Evolutionary conservation across 2,329 filamentous ascomycete genomes (phyloP), one percentile per base, ranked within the genome.

Genomic region (Fusarium brevicatenulatum): DNA sequence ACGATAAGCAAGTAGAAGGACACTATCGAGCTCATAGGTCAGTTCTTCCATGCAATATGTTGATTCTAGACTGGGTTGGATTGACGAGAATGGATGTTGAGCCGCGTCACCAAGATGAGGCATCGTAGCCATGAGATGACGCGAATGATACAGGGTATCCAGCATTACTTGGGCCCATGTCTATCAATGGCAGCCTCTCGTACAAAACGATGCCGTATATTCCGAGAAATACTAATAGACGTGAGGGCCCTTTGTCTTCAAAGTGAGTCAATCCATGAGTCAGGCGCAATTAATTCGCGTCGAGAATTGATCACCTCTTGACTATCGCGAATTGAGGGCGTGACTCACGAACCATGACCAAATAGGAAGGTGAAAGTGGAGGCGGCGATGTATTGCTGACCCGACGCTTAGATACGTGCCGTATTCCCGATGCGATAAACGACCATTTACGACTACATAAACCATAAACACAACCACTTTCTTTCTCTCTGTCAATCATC

Each of bases 311-410:
- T 32, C 25, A 37, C 15, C 6, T 16, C 5, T 18, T 10, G 18
- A 39, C 34, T 28, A 40, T 53, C 34, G 7, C 28, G n/a, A 23
- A 46, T 39, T 8, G 18, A 18, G 13, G 5, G 8, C 8, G 25
- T 65, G 66, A 69, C 10, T 69, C 66, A 69, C n/a, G 12, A n/a
- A 4, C 23, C 13, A 43, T 25, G 7, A 6, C 47, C 8, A 19
- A 69, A 69, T 1, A 53, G 58, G 58, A 69, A 69, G 66, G 66
- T 65, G 2, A 23, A 23, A 10, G 25, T 43, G 13, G 32, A 25
- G 21, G 40, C 8, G 9, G 9, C 34, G 9, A 34, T 11, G 21
- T 18, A 19, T 40, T 47, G 60, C 42, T 58, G 16, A 63, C 53
- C 5, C 23, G 9, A 15, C 19, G 36, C 9, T 15, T 39, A 28